These are phyloP conservation scores for Wickerhamiella occidentalis DNA, from an alignment of 805 yeast genomes.

Conservation along the genomic window DNA sequence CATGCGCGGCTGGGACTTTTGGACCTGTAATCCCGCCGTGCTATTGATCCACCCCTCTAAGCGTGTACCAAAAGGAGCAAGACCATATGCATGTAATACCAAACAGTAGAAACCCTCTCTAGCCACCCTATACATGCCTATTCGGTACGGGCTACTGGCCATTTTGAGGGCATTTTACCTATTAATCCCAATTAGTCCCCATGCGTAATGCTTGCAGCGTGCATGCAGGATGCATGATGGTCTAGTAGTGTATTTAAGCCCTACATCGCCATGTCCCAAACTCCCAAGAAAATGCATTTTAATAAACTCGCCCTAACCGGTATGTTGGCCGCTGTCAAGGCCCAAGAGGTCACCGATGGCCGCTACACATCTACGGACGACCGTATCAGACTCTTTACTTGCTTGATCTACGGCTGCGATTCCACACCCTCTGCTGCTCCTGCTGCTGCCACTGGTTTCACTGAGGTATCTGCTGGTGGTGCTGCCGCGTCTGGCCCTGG, in stretches of 20 bases:
- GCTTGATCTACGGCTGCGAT: slow-evolving; percentile 1
- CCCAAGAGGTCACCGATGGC: neutral
- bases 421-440: neutral
- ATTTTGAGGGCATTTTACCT: neutral
- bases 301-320: neutral
- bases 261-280: neutral
- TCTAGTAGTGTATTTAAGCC: neutral
- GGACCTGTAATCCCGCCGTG: neutral
- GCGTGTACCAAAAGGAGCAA: no score
- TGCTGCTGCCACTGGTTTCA: neutral
- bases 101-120: no score
- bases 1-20: neutral
- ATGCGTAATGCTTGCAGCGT: neutral
- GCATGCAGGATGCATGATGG: neutral
- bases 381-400: slow-evolving; percentile 1
- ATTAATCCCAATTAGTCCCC: neutral
- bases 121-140: neutral
- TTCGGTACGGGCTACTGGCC: neutral
- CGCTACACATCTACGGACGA: slow-evolving; percentile 1
- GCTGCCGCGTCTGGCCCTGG: neutral
- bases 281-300: neutral
- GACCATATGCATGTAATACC: no score
- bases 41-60: no score
- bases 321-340: slow-evolving; percentile 1
- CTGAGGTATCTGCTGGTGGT: neutral